Conservation (phyloP, 805 yeast genomes). For the Yarrowia bubula region DNA sequence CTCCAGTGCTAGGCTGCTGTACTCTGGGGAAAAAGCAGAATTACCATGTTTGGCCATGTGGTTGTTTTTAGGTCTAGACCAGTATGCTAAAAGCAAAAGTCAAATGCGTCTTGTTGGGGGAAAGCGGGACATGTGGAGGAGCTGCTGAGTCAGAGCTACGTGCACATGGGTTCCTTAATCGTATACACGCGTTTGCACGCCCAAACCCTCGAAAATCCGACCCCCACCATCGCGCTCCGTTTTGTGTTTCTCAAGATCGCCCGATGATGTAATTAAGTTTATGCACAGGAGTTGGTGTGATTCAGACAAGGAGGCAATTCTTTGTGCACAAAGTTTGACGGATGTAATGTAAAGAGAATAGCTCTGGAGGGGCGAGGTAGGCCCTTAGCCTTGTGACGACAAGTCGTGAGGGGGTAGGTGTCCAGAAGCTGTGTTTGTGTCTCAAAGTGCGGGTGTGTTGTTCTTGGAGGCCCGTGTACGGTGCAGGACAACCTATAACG, state of each 20-base stretch:
- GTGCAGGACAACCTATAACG: neutral
- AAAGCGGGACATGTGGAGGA: neutral
- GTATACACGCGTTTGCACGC: no score
- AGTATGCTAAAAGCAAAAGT: neutral
- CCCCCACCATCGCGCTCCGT: neutral
- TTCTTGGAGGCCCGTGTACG: no score
- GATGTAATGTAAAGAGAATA: slow-evolving; percentile 14
- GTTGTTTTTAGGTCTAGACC: neutral
- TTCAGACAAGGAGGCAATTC: slow-evolving; percentile 1
- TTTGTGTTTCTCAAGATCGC: slow-evolving; percentile 8
- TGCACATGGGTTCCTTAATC: no score
- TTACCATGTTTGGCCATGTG: neutral
- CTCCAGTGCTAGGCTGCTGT: no score
- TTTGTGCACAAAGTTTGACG: slow-evolving; percentile 7
- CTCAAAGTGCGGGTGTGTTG: no score
- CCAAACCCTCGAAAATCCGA: no score
- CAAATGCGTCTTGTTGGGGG: neutral
- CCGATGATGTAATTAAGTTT: slow-evolving; percentile 23
- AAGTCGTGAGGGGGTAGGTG: neutral
- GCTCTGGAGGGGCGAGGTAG: slow-evolving; percentile 8
- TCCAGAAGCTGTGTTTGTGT: neutral
- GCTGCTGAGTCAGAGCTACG: no score
- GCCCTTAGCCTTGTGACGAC: no score
- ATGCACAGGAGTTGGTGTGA: slow-evolving; percentile 11
- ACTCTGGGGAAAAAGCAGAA: neutral